Conservation (phyloP, 371 early-diverging fungal genomes). For the Mucor indicus region DNA sequence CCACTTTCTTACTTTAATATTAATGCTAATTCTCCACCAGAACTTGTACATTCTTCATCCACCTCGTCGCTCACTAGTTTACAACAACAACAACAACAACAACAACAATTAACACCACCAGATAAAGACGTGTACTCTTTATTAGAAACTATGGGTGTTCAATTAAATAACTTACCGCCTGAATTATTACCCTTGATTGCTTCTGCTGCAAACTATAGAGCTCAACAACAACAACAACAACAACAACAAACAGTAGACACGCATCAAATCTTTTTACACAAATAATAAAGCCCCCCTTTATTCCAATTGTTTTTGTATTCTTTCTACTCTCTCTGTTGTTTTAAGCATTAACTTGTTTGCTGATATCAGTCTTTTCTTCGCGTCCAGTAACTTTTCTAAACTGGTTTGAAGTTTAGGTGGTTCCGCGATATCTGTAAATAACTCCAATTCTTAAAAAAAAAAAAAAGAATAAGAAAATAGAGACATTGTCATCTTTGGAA, state of each 20-base stretch:
- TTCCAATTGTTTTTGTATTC: constrained; percentile 28
- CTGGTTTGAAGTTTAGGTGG: constrained; percentile 54
- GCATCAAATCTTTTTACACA: not conserved
- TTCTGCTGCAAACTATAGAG: constrained; percentile 23
- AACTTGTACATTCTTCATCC: constrained; percentile 14
- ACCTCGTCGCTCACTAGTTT: constrained; percentile 12
- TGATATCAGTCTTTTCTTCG: constrained; percentile 44
- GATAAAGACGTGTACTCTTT: constrained; percentile 16
- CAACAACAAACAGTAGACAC: not conserved
- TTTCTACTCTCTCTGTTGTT: constrained; percentile 48
- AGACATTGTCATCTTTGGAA: not conserved
- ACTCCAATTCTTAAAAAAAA: constrained; percentile 26
- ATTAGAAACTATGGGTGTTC: constrained; percentile 21
- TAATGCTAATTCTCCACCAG: constrained; percentile 1
- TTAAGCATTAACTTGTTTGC: constrained; percentile 45
- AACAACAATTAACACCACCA: not conserved
- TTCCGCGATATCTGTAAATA: constrained; percentile 50
- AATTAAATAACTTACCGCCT: constrained; percentile 17
- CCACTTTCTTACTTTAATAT: constrained; percentile 1
- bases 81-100: not conserved
- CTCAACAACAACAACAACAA: not conserved
- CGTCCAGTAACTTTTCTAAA: constrained; percentile 44
- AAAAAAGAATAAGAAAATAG: not conserved
- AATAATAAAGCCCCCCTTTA: not conserved
- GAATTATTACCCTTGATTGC: constrained; percentile 23